Percentiles rank a stretch among this genome's conserved stretches.
phyloP scores from a whole-genome alignment of 2,329 filamentous ascomycete species.

The Pezicula neosporulosa region DNA sequence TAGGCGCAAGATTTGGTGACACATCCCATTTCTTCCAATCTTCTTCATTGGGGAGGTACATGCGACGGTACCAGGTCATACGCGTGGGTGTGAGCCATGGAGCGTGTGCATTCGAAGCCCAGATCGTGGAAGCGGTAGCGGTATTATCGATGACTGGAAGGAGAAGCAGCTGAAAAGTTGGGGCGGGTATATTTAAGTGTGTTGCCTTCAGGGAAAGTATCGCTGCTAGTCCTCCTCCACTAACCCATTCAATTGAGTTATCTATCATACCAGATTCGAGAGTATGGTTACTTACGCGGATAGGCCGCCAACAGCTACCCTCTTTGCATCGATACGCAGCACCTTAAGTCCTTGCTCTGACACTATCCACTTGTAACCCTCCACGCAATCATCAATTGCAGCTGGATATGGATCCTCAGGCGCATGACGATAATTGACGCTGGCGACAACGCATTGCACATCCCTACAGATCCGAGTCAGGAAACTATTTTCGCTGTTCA shows the following conservation, averaged over 20 bases:
- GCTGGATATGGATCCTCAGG: constrained; percentile 53
- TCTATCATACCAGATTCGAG: not conserved
- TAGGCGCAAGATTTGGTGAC: constrained; percentile 43
- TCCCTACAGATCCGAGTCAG: constrained; percentile 46
- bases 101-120: constrained; percentile 44
- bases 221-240: constrained; percentile 44
- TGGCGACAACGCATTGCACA: constrained; percentile 45
- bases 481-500: constrained; percentile 52
- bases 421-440: constrained; percentile 50
- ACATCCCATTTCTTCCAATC: constrained; percentile 47
- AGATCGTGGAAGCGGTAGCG: constrained; percentile 44
- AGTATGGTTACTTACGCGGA: constrained; percentile 30
- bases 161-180: constrained; percentile 42
- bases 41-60: constrained; percentile 45
- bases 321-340: constrained; percentile 35
- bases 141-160: constrained; percentile 57
- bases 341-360: constrained; percentile 11
- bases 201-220: constrained; percentile 45
- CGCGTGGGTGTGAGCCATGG: constrained; percentile 49
- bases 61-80: constrained; percentile 55
- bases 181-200: constrained; percentile 16
- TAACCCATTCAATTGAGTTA: constrained; percentile 29
- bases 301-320: constrained; percentile 41
- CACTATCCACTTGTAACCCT: constrained; percentile 44
- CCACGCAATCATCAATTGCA: constrained; percentile 51